Conservation (phyloP, 164 flowering plant species). For the Berberis vulgaris region DNA sequence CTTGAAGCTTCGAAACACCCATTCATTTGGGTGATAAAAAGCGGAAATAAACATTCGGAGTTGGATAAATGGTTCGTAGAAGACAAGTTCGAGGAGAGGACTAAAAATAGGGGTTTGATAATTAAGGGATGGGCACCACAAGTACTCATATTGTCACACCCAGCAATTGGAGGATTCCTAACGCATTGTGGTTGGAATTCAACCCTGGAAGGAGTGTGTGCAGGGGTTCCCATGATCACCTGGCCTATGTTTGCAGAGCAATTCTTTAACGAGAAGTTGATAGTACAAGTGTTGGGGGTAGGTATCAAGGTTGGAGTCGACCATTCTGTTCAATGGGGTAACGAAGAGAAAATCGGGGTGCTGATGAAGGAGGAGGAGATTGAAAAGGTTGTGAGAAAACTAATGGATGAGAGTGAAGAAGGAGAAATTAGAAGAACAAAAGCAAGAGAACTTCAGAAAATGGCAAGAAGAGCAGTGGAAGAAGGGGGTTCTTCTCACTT, state of each 20-base stretch:
- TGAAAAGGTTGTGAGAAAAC: background rate
- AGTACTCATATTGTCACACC: background rate
- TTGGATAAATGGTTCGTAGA: background rate
- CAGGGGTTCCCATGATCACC: background rate
- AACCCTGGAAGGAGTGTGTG: background rate
- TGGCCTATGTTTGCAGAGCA: background rate
- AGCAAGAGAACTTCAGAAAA: background rate
- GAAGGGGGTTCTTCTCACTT: slow-evolving; percentile 3
- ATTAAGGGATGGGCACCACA: slow-evolving; percentile 2
- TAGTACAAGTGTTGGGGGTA: background rate
- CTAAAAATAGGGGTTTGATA: background rate
- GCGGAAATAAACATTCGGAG: background rate
- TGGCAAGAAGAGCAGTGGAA: background rate
- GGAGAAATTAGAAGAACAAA: background rate
- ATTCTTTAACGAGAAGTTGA: background rate
- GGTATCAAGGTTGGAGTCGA: background rate
- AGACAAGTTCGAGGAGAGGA: background rate
- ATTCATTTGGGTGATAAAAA: background rate
- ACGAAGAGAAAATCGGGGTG: background rate
- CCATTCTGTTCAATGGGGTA: background rate
- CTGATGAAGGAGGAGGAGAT: background rate
- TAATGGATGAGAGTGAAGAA: background rate
- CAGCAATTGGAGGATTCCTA: background rate
- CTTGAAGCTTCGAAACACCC: background rate
- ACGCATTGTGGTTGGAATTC: slow-evolving; percentile 1